These are phyloP conservation scores for Closterium sp. DNA, from an alignment of 139 green algal genomes.

Conservation along the genomic window DNA sequence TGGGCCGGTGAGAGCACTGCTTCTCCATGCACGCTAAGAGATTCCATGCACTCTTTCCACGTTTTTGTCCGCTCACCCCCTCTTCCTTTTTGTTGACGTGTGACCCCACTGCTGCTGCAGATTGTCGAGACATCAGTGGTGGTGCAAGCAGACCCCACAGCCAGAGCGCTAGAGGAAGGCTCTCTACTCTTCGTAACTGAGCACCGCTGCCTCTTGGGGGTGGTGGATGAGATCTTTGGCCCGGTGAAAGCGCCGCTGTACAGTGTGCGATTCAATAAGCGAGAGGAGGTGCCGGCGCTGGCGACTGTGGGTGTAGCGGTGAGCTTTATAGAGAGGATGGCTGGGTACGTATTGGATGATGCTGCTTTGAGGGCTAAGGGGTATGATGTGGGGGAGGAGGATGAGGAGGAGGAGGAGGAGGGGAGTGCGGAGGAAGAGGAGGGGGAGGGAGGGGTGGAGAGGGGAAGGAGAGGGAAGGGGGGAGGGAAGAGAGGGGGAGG, in stretches of 20 bases:
- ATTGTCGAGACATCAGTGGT: slow-evolving; percentile 11
- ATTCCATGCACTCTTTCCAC: too few species aligned
- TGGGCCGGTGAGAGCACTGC: too few species aligned
- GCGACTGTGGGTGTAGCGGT: slow-evolving; percentile 14
- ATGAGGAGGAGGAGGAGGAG: slow-evolving; percentile 36
- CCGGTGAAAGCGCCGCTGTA: slow-evolving; percentile 50
- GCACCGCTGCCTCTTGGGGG: slow-evolving; percentile 5
- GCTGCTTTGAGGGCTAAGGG: slow-evolving; percentile 9
- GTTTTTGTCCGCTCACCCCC: neutral
- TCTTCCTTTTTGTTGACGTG: neutral
- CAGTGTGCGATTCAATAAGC: slow-evolving; percentile 36
- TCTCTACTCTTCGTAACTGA: slow-evolving; percentile 20
- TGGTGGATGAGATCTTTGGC: slow-evolving; percentile 53
- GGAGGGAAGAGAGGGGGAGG: too few species aligned
- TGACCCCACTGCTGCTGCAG: neutral
- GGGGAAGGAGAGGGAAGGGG: too few species aligned
- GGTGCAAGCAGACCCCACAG: slow-evolving; percentile 5
- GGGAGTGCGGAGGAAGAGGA: slow-evolving; percentile 31
- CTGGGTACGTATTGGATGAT: slow-evolving; percentile 27
- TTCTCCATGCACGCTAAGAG: too few species aligned
- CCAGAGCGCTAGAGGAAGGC: slow-evolving; percentile 25
- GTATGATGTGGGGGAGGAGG: slow-evolving; percentile 14
- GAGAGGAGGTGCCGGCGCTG: slow-evolving; percentile 13
- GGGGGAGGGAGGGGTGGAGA: slow-evolving; percentile 1
- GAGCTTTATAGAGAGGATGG: slow-evolving; percentile 30